phyloP scores from a whole-genome alignment of 2,329 filamentous ascomycete species.

The Alternaria sp. region DNA sequence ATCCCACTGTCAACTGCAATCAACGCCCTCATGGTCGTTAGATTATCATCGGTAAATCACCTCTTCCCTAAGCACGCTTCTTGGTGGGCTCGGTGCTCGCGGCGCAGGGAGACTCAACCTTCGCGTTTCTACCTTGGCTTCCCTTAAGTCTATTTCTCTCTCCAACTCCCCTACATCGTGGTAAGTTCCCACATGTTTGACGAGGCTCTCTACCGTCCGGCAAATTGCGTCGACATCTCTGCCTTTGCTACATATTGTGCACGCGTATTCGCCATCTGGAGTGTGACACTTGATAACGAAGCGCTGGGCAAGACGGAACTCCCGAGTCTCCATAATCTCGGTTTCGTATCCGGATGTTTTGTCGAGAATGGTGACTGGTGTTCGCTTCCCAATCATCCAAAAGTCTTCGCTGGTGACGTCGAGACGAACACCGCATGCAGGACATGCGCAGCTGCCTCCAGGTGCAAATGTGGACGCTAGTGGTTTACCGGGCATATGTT shows the following conservation, averaged over 20 bases:
- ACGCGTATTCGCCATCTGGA: constrained; percentile 48
- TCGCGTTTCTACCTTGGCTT: constrained; percentile 33
- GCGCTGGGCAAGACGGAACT: constrained; percentile 49
- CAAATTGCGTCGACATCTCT: constrained; percentile 50
- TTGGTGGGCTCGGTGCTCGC: constrained; percentile 23
- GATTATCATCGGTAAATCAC: constrained; percentile 27
- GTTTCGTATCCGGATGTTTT: constrained; percentile 38
- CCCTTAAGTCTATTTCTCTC: constrained; percentile 44
- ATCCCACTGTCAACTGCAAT: not conserved
- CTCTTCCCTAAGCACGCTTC: constrained; percentile 24
- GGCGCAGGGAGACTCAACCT: constrained; percentile 35
- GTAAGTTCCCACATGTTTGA: constrained; percentile 49
- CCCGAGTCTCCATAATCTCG: constrained; percentile 47
- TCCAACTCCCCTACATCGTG: constrained; percentile 47
- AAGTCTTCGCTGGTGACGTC: constrained; percentile 47
- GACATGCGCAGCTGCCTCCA: constrained; percentile 44
- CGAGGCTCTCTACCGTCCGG: constrained; percentile 46
- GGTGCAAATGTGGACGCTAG: constrained; percentile 46
- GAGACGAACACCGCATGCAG: constrained; percentile 40
- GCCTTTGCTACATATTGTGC: constrained; percentile 46
- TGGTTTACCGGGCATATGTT: constrained; percentile 40
- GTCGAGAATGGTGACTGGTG: constrained; percentile 36
- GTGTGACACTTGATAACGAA: constrained; percentile 53
- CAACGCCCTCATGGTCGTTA: no score
- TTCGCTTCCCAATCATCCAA: constrained; percentile 51